Conservation (phyloP, 768 basidiomycete species). For the Tulasnella sp. region DNA sequence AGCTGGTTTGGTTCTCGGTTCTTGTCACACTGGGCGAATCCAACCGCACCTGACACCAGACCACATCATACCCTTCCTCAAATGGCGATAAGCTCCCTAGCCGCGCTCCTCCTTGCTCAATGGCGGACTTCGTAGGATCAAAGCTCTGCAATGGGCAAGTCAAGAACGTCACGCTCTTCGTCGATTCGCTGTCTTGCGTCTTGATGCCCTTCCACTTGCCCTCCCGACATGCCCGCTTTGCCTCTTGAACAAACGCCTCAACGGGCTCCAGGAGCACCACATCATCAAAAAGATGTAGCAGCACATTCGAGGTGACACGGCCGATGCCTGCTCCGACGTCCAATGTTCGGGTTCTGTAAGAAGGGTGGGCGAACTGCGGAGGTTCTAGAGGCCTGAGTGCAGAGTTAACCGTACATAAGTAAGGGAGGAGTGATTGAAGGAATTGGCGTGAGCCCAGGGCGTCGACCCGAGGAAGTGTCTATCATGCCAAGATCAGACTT, state of each 20-base stretch:
- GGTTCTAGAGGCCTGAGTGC: slow-evolving; percentile 44
- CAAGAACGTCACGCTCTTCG: slow-evolving; percentile 68
- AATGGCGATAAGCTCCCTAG: slow-evolving; percentile 22
- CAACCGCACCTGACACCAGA: slow-evolving; percentile 63
- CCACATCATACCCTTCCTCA: slow-evolving; percentile 66
- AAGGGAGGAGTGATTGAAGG: slow-evolving; percentile 68
- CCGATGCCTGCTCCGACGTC: slow-evolving; percentile 85
- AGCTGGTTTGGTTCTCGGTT: no score
- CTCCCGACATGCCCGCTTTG: slow-evolving; percentile 32
- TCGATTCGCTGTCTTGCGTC: slow-evolving; percentile 26
- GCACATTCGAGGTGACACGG: slow-evolving; percentile 76
- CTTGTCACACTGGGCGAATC: neutral
- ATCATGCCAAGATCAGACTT: no score
- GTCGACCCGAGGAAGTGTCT: slow-evolving; percentile 86
- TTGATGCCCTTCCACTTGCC: slow-evolving; percentile 55
- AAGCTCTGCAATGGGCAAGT: slow-evolving; percentile 71
- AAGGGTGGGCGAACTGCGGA: slow-evolving; percentile 5
- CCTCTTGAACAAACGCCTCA: slow-evolving; percentile 60
- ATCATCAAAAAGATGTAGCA: slow-evolving; percentile 78
- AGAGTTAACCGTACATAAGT: slow-evolving; percentile 66
- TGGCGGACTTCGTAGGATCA: slow-evolving; percentile 39
- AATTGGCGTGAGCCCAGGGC: slow-evolving; percentile 83
- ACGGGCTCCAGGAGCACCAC: slow-evolving; percentile 90
- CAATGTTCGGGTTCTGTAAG: slow-evolving; percentile 54
- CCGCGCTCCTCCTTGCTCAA: slow-evolving; percentile 15